phyloP scores from a whole-genome alignment of 1,284 basidiomycete species.

The Cutaneotrichosporon cutaneum region DNA sequence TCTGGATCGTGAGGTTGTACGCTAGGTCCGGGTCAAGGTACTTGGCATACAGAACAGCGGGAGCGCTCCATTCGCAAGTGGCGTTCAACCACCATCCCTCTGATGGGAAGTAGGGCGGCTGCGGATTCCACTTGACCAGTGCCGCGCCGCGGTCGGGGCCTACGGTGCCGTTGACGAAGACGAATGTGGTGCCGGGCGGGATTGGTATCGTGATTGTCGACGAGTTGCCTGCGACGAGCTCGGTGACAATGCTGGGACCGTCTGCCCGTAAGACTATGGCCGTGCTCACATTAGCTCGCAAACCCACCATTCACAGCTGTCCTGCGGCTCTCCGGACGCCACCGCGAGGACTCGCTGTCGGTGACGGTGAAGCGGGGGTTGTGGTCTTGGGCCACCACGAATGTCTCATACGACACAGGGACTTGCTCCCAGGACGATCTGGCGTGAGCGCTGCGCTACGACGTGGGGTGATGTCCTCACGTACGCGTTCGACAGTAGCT shows the following conservation, averaged over 20 bases:
- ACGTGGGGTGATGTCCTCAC: too few species aligned
- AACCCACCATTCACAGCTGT: neutral
- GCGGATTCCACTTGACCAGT: neutral
- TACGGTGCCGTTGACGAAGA: neutral
- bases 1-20: conserved; percentile 1
- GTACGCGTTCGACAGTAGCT: neutral
- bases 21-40: neutral
- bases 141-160: neutral
- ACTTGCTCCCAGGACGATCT: neutral
- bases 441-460: neutral
- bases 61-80: neutral
- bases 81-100: neutral
- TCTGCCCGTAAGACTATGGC: neutral
- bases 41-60: neutral
- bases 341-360: neutral
- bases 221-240: neutral
- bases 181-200: neutral
- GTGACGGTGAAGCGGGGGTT: neutral
- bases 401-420: neutral
- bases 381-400: neutral
- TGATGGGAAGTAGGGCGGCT: neutral
- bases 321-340: neutral
- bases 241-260: neutral
- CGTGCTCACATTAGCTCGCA: neutral
- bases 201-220: neutral